Evolutionary conservation across 345 rosid species (phyloP), one percentile per base, ranked within the genome.

Genomic region (Stellera chamaejasme): DNA sequence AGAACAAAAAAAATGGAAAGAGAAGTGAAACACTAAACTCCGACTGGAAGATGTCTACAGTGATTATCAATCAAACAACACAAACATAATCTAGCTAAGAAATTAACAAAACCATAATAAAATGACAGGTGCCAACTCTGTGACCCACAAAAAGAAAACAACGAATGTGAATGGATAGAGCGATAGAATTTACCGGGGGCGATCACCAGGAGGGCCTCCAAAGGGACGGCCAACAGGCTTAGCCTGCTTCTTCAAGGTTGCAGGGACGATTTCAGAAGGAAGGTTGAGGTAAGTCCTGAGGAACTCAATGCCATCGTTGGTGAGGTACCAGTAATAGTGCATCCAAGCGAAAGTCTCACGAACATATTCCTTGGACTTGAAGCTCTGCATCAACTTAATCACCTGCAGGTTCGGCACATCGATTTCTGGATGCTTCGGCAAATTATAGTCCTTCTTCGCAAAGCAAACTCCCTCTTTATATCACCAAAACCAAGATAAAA

Each of bases 361-460:
- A 19, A 19, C 23, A 19, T 19, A 19, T 19, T 19, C 23, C 23
- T 19, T 19, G 23, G 23, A 19, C 23, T 19, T 19, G 23, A 19
- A 19, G 23, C 23, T 19, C 23, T 19, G 23, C 23, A 19, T 19
- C 23, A 19, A 19, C 23, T 19, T 90, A 55, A 90, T 90, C 13
- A 90, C 96, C 65, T 90, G 93, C 27, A 90, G 72, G 61, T 87
- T 90, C 0, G 97, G 93, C 13, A 87, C 97, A 60, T 90, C 93
- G 10, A 87, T 72, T 11, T 80, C 76, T 0, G 97, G 93, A 69
- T 90, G 97, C 70, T 90, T 80, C 11, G 93, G 76, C 6, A 90
- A 71, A 61, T 87, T 90, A 77, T 56, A 90, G 55, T 90, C 96
- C 72, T 90, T 87, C 77, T 90, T 84, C 1, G 97, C 97, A 67